Conservation (phyloP, 2,329 filamentous ascomycete genomes). For the Pestalotiopsis fici region DNA sequence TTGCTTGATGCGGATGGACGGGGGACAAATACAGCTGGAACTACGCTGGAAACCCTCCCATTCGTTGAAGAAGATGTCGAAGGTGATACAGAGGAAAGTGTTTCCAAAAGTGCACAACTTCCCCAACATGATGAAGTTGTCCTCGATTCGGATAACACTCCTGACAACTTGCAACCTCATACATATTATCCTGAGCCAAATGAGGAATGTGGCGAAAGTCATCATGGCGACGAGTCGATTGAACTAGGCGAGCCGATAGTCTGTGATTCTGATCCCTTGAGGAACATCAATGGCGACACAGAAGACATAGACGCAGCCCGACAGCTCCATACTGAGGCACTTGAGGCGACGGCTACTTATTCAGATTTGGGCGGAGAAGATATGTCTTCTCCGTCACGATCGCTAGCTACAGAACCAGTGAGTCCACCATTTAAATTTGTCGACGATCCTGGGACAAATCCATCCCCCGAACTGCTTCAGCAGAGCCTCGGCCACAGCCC, state of each 20-base stretch:
- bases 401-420: neutral
- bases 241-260: neutral
- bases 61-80: neutral
- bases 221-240: neutral
- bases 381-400: neutral
- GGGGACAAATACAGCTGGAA: neutral
- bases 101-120: neutral
- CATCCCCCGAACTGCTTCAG: neutral
- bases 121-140: neutral
- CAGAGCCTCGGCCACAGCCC: neutral
- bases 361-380: neutral
- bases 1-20: neutral
- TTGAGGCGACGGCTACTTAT: neutral
- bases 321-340: neutral
- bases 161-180: too few relatives aligned
- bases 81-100: neutral
- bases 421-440: neutral
- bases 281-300: neutral
- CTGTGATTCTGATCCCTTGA: neutral
- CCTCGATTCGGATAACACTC: neutral
- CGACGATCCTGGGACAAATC: neutral
- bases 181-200: neutral
- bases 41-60: neutral
- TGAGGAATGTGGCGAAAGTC: neutral
- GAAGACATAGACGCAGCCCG: neutral